phyloP scores from a whole-genome alignment of 768 basidiomycete species.

The Pluteus cervinus region DNA sequence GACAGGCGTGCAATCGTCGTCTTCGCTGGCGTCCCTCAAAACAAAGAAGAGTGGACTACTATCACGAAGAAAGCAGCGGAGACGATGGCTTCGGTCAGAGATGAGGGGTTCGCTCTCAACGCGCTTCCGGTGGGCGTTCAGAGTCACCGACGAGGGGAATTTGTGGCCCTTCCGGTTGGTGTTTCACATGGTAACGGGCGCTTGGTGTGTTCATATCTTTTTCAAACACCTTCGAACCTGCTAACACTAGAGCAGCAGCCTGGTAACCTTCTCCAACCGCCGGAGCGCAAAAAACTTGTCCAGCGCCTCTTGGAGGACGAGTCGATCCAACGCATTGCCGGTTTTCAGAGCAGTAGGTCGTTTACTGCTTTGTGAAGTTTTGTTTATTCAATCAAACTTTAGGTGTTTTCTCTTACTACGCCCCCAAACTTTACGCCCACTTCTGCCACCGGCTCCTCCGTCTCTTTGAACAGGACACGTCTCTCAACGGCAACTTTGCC shows the following conservation, averaged over 20 bases:
- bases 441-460: constrained; percentile 8
- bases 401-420: constrained; percentile 15
- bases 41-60: too few relatives aligned
- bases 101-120: too few relatives aligned
- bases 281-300: not conserved
- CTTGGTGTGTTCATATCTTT: too few relatives aligned
- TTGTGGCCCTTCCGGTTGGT: constrained; percentile 12
- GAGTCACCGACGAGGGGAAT: constrained; percentile 15
- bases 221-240: too few relatives aligned
- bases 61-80: too few relatives aligned
- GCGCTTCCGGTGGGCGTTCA: too few relatives aligned
- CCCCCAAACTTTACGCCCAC: constrained; percentile 13
- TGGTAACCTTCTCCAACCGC: constrained; percentile 5
- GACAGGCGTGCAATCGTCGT: too few relatives aligned
- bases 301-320: constrained; percentile 1
- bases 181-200: constrained; percentile 24
- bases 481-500: constrained; percentile 14
- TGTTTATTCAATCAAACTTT: not conserved
- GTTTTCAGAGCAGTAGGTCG: constrained; percentile 14
- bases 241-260: too few relatives aligned
- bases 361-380: not conserved
- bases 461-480: constrained; percentile 6
- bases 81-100: too few relatives aligned
- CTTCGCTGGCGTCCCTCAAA: too few relatives aligned
- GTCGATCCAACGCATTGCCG: constrained; percentile 11